phyloP scores from a whole-genome alignment of 2,329 filamentous ascomycete genomes.

The Beauveria asiatica region DNA sequence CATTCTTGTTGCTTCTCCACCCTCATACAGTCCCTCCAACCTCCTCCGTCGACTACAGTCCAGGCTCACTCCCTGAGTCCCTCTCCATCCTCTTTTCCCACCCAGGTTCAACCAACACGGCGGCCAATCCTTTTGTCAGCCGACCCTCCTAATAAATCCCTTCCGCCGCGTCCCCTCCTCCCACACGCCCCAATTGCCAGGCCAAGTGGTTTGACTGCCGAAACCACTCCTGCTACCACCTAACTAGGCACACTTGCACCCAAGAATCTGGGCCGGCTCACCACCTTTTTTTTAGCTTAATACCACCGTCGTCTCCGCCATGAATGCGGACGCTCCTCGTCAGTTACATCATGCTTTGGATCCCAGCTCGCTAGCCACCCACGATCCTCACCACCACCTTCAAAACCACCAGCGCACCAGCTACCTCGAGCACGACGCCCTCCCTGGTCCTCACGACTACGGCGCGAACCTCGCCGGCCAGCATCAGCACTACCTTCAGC shows the following conservation, averaged over 20 bases:
- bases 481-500: neutral
- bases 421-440: neutral
- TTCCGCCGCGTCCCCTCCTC: neutral
- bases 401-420: constrained; percentile 3
- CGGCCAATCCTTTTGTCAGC: neutral
- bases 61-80: neutral
- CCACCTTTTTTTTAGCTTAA: constrained; percentile 1
- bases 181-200: constrained; percentile 1
- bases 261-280: neutral
- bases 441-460: neutral
- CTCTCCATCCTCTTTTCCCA: neutral
- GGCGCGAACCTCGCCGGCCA: neutral
- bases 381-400: neutral
- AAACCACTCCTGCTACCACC: constrained; percentile 4
- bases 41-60: neutral
- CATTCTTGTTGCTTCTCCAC: no score
- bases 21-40: neutral
- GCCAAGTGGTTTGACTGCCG: neutral
- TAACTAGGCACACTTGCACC: neutral
- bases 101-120: constrained; percentile 1
- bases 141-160: neutral
- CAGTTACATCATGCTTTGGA: constrained; percentile 7
- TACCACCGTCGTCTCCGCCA: constrained; percentile 3
- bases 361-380: neutral
- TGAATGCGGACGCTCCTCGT: neutral